Evolutionary conservation across 306 rosid genomes (phyloP).

Genomic region (Inga oerstediana): DNA sequence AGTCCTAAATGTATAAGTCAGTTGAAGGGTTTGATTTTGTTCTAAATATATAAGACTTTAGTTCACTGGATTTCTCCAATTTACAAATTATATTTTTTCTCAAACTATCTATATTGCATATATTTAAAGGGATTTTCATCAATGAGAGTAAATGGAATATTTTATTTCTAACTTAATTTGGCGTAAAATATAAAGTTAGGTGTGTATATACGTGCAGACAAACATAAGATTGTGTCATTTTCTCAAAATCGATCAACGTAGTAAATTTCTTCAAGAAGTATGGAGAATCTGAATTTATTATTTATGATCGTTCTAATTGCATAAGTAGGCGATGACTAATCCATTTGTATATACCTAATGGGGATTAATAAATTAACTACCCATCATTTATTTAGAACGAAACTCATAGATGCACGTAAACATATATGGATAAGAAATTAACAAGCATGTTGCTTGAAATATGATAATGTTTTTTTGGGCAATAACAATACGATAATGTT

Average conservation of each 20-base stretch:
- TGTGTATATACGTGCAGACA: neutral
- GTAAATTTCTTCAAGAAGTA: neutral
- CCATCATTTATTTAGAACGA: neutral
- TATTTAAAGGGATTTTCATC: no score
- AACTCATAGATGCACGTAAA: slow-evolving; percentile 6
- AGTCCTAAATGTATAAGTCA: no score
- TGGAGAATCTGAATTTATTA: neutral
- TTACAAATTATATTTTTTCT: no score
- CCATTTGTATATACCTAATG: neutral
- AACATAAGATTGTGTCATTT: neutral
- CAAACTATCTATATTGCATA: neutral
- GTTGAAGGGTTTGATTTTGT: no score
- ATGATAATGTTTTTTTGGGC: no score
- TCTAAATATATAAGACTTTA: no score
- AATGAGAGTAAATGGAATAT: neutral
- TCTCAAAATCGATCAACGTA: neutral
- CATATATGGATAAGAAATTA: neutral
- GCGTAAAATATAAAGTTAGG: neutral
- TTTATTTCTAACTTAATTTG: neutral
- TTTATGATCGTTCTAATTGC: neutral
- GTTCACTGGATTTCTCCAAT: no score
- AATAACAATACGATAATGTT: neutral
- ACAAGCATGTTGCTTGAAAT: neutral
- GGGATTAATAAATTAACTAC: neutral
- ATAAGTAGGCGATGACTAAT: neutral